Conservation (phyloP, 257 asterid genomes). For the Plantago elongata region DNA sequence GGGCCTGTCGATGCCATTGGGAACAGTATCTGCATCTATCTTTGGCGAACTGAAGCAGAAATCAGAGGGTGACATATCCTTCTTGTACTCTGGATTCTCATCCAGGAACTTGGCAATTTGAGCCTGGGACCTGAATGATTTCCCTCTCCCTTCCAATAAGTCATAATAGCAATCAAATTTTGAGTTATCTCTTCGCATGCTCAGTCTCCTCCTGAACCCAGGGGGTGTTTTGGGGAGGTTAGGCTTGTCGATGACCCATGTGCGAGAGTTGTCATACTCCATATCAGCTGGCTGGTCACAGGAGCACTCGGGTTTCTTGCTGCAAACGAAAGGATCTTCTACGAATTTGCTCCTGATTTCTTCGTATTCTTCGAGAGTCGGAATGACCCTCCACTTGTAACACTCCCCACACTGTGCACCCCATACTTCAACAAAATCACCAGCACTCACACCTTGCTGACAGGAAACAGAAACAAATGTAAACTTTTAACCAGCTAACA, state of each 20-base stretch:
- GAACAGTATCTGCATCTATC: not conserved
- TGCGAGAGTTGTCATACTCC: slow-evolving; percentile 26
- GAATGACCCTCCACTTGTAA: slow-evolving; percentile 48
- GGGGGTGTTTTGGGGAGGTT: slow-evolving; percentile 31
- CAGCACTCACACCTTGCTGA: slow-evolving; percentile 15
- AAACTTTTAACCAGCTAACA: too few species aligned
- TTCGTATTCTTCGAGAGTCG: slow-evolving; percentile 38
- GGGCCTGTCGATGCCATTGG: too few species aligned
- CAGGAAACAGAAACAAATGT: not conserved
- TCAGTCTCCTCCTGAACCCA: slow-evolving; percentile 24
- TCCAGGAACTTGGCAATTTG: slow-evolving; percentile 6
- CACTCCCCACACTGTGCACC: slow-evolving; percentile 44
- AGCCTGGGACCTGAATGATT: not conserved
- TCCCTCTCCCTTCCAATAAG: slow-evolving; percentile 25
- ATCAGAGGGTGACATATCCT: not conserved
- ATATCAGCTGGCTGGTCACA: slow-evolving; percentile 36
- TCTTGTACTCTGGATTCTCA: slow-evolving; percentile 10
- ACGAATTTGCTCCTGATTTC: slow-evolving; percentile 28
- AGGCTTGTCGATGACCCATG: slow-evolving; percentile 40
- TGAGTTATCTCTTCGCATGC: slow-evolving; percentile 24
- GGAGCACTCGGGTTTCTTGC: slow-evolving; percentile 17
- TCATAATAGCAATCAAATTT: slow-evolving; percentile 29
- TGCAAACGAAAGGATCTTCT: slow-evolving; percentile 35
- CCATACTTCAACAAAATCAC: slow-evolving; percentile 22
- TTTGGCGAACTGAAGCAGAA: slow-evolving; percentile 2